Evolutionary conservation across 495 filamentous ascomycete species (phyloP).

Genomic region (Daldinia grandis): DNA sequence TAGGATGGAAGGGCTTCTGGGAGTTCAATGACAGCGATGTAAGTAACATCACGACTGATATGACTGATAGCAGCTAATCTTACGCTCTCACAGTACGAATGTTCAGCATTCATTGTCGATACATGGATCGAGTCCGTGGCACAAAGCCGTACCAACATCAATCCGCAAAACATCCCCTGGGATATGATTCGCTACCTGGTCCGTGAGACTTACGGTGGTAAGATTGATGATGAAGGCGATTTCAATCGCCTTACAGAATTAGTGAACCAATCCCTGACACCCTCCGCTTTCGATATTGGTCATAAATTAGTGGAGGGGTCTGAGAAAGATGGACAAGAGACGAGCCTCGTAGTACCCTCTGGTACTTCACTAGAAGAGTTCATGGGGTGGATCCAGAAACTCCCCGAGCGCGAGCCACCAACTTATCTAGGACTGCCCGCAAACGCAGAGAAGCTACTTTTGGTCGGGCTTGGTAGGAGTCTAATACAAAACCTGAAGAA

Average conservation of each 20-base stretch:
- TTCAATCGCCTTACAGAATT: constrained; percentile 74
- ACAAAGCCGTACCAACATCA: constrained; percentile 86
- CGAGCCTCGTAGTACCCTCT: constrained; percentile 76
- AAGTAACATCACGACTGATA: constrained; percentile 55
- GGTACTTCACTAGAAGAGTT: constrained; percentile 87
- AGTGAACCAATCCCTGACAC: constrained; percentile 80
- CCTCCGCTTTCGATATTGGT: constrained; percentile 87
- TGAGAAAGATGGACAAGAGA: constrained; percentile 56
- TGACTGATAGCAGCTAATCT: constrained; percentile 14
- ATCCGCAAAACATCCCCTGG: constrained; percentile 94
- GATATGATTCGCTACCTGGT: constrained; percentile 93
- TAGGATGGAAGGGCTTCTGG: constrained; percentile 99
- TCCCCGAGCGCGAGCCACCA: constrained; percentile 95
- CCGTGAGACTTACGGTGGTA: constrained; percentile 95
- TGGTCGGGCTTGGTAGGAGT: constrained; percentile 87
- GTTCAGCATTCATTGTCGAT: constrained; percentile 94
- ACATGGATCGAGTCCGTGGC: constrained; percentile 89
- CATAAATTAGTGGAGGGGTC: constrained; percentile 80
- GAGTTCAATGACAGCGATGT: constrained; percentile 99
- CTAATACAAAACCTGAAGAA: constrained; percentile 85
- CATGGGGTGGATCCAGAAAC: constrained; percentile 85
- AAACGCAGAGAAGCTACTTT: constrained; percentile 93
- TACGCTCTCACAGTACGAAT: constrained; percentile 80
- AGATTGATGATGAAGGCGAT: constrained; percentile 93
- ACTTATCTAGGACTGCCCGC: constrained; percentile 96